These are phyloP conservation scores for Saccharomyces pastorianus DNA, from an alignment of 1,139 yeast species.

Conservation along the genomic window DNA sequence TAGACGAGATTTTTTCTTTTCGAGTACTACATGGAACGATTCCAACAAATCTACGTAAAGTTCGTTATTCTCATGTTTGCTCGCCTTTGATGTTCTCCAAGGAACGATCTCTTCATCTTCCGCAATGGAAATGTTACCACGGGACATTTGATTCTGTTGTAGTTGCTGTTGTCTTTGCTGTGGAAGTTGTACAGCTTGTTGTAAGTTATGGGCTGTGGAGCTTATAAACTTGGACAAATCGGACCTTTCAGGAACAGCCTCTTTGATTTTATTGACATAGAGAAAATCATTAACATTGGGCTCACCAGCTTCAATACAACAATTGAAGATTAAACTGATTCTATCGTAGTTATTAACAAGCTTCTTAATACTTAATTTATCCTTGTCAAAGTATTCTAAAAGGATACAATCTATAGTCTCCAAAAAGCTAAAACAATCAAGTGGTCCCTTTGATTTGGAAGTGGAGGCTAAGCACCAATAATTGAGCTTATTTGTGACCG, in stretches of 20 bases:
- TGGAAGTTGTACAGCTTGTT: slow-evolving; percentile 16
- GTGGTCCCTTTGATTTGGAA: not conserved
- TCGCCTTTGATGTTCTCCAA: slow-evolving; percentile 59
- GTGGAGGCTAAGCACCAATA: slow-evolving; percentile 20
- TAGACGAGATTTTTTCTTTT: slow-evolving; percentile 8
- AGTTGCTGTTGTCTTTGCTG: slow-evolving; percentile 7
- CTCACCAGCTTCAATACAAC: slow-evolving; percentile 64
- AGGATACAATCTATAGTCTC: slow-evolving; percentile 19
- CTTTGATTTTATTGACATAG: slow-evolving; percentile 49
- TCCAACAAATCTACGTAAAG: slow-evolving; percentile 73
- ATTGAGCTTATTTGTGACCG: slow-evolving; percentile 15
- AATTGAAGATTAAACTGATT: slow-evolving; percentile 22
- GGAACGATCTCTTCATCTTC: slow-evolving; percentile 38
- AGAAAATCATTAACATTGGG: slow-evolving; percentile 61
- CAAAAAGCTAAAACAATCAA: slow-evolving; percentile 19
- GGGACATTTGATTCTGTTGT: slow-evolving; percentile 3
- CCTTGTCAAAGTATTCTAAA: slow-evolving; percentile 28
- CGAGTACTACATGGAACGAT: slow-evolving; percentile 37
- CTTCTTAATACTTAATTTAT: slow-evolving; percentile 20
- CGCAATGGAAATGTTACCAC: not conserved
- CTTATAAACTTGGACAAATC: slow-evolving; percentile 37
- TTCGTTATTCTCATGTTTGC: slow-evolving; percentile 66
- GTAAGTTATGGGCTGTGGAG: slow-evolving; percentile 33
- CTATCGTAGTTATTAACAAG: slow-evolving; percentile 27
- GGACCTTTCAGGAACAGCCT: slow-evolving; percentile 54